These are phyloP conservation scores for Pogostemon cablin DNA, from an alignment of 257 asterid species.

Conservation along the genomic window DNA sequence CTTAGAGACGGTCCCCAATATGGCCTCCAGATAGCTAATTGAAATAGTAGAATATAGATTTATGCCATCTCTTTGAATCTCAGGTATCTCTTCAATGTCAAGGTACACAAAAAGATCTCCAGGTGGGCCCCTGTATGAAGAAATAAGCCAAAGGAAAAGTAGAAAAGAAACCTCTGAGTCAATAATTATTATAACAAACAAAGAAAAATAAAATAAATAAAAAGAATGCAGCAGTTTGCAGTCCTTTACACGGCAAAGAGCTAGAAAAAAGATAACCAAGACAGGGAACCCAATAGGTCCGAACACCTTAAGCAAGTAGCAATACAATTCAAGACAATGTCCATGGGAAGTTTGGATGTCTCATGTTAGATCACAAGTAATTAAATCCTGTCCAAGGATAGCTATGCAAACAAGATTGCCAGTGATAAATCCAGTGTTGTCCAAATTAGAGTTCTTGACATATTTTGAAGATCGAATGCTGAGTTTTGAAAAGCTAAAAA, in stretches of 20 bases:
- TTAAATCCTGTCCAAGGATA: conserved; percentile 16
- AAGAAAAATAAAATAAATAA: background rate
- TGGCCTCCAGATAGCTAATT: conserved; percentile 89
- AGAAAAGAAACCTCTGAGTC: conserved; percentile 17
- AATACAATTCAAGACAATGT: background rate
- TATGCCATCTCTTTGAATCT: conserved; percentile 96
- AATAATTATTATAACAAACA: conserved; percentile 3
- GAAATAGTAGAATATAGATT: conserved; percentile 80
- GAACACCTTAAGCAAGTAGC: background rate
- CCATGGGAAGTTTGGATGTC: conserved; percentile 12
- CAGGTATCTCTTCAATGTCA: conserved; percentile 86
- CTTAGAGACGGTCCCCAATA: conserved; percentile 75
- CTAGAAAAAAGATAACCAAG: conserved; percentile 1
- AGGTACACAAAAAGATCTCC: conserved; percentile 98
- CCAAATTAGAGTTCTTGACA: conserved; percentile 1
- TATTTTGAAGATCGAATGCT: conserved; percentile 15
- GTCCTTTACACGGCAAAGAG: background rate
- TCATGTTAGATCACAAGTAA: background rate
- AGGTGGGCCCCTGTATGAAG: conserved; percentile 67
- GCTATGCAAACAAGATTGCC: background rate
- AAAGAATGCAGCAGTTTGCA: background rate
- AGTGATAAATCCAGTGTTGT: background rate
- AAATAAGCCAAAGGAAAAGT: conserved; percentile 25
- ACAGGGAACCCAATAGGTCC: background rate
- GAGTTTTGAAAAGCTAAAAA: conserved; percentile 8